Base-by-base conservation (phyloP, 768 basidiomycete genomes). In the Pisolithus sp. region DNA sequence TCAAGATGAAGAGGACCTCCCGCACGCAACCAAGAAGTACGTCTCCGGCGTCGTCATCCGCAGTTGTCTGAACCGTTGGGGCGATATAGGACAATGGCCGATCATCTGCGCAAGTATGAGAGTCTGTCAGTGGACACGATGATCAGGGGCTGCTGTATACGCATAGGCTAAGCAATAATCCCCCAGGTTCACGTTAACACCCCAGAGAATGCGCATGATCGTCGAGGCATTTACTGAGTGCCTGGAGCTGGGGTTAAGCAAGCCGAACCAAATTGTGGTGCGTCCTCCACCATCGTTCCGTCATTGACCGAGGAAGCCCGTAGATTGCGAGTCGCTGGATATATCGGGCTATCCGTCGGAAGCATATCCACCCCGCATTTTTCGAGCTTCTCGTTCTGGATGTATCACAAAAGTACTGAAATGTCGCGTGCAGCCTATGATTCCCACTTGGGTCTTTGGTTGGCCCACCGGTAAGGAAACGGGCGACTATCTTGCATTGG, bases 171-270 rank as follows among this genome's bases (percentile, higher is more conserved):
- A 51, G 37, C 38, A 17, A 28, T 24, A 45, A 18, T 48, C 30
- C 13, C 46, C 18, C 62, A 89, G 88, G 61, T 92, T 93, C 68
- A 89, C 87, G 12, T 68, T 93, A 58, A 93, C 89, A 7, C 89
- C 91, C 15, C 91, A 92, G 67, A 72, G 92, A 53, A 93, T 94
- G 93, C 79, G 92, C 45, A 95, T 94, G 82, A 96, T 98, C 63
- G 93, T 94, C 23, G 91, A 96, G 65, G 89, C 94, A 0, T 93
- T 99, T 75, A 84, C 91, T 65, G 94, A 97, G 44, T 83, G 89
- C 2, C 78, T 99, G 24, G 93, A 96, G 61, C 69, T 80, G 23
- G 96, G 96, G 13, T 73, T 99, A 46, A 74, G 86, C 58, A 86
- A 94, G 69, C 76, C 78, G 23, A 80, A 82, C 20, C 89, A 97